Conservation (phyloP, 2,329 filamentous ascomycete genomes). For the Colletotrichum costaricense region DNA sequence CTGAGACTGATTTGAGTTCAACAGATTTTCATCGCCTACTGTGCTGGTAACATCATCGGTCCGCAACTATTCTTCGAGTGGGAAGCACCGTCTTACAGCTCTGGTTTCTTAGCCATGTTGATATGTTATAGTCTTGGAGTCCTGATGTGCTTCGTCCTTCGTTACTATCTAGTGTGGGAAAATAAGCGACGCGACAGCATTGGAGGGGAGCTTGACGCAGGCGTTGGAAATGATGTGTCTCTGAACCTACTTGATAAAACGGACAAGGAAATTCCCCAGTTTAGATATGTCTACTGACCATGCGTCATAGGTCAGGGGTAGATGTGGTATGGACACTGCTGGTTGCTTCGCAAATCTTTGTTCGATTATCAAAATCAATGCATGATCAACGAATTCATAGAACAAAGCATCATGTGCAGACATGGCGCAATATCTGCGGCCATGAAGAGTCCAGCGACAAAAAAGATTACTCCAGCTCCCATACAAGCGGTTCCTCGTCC, state of each 20-base stretch:
- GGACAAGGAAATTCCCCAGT: conserved; percentile 65
- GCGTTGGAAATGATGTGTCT: conserved; percentile 62
- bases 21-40: conserved; percentile 20
- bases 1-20: neutral
- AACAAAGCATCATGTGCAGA: neutral
- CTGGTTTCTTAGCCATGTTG: conserved; percentile 66
- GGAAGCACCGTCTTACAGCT: conserved; percentile 68
- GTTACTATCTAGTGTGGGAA: conserved; percentile 7
- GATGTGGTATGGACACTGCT: no score
- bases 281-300: conserved; percentile 58
- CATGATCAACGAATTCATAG: neutral
- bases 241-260: conserved; percentile 58
- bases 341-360: no score
- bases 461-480: conserved; percentile 14
- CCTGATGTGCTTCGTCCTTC: conserved; percentile 53
- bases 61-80: conserved; percentile 69
- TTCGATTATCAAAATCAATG: neutral
- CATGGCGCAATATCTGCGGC: neutral
- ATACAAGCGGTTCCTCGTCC: conserved; percentile 19
- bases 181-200: conserved; percentile 31
- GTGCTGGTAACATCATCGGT: conserved; percentile 72
- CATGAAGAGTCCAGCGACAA: neutral
- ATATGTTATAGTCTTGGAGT: conserved; percentile 40
- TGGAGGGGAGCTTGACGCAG: neutral
- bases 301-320: neutral